phyloP scores from a whole-genome alignment of 805 yeast genomes.

The Ogataea pini region DNA sequence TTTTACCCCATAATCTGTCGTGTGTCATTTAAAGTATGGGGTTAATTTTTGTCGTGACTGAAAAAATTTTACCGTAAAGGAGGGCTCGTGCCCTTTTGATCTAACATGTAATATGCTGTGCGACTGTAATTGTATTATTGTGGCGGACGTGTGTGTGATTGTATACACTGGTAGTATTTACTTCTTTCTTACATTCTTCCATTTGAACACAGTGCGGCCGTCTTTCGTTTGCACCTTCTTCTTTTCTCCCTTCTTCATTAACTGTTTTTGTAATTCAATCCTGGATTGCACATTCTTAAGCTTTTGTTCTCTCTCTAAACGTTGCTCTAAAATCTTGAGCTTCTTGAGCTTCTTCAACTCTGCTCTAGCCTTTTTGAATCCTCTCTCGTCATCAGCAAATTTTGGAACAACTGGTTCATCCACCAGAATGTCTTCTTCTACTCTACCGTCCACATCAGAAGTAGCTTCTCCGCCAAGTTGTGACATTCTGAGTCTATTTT shows the following conservation, averaged over 20 bases:
- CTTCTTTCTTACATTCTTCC: conserved; percentile 78
- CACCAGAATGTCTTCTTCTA: conserved; percentile 15
- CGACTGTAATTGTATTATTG: not conserved
- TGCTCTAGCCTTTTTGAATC: conserved; percentile 29
- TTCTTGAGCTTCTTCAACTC: conserved; percentile 59
- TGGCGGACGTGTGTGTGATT: not conserved
- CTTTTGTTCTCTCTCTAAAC: conserved; percentile 70
- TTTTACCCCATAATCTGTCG: conserved; percentile 1
- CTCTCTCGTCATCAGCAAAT: conserved; percentile 27
- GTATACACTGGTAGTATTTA: conserved; percentile 20
- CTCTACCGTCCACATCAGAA: conserved; percentile 37
- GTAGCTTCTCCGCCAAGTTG: conserved; percentile 52
- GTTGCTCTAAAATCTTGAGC: conserved; percentile 57
- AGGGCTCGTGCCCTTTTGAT: not conserved
- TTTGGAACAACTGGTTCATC: conserved; percentile 25
- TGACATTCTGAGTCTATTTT: conserved; percentile 65
- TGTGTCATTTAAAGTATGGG: not conserved
- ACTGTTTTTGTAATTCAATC: conserved; percentile 77
- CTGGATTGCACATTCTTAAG: conserved; percentile 66
- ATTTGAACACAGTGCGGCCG: conserved; percentile 75
- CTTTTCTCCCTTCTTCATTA: conserved; percentile 88
- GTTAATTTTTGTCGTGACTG: not conserved
- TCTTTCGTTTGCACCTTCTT: conserved; percentile 66
- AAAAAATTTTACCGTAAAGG: not conserved
- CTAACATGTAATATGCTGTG: not conserved